phyloP scores from a whole-genome alignment of 2,329 filamentous ascomycete genomes.

The Trichoderma endophyticum region DNA sequence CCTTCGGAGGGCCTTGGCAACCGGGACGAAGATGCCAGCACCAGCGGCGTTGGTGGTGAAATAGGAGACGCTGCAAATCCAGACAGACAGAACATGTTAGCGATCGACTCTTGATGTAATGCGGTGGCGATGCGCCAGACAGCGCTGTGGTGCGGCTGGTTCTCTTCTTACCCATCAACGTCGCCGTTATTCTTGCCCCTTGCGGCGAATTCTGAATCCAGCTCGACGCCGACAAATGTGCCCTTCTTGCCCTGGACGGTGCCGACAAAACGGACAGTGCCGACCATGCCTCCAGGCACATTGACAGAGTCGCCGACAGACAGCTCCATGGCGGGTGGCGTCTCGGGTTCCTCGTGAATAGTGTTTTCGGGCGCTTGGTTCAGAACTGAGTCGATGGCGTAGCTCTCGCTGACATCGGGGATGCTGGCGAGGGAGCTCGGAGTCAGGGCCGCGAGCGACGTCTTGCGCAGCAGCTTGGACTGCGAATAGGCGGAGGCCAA shows the following conservation, averaged over 20 bases:
- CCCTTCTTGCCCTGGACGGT: conserved; percentile 85
- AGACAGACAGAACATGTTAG: conserved; percentile 17
- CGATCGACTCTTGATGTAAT: not conserved
- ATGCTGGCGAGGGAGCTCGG: conserved; percentile 60
- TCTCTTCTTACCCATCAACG: conserved; percentile 74
- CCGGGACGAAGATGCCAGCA: conserved; percentile 88
- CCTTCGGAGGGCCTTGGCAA: conserved; percentile 73
- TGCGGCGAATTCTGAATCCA: conserved; percentile 73
- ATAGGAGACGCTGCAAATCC: conserved; percentile 59
- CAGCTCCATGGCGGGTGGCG: conserved; percentile 51
- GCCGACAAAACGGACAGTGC: conserved; percentile 85
- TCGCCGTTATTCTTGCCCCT: conserved; percentile 95
- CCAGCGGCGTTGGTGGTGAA: conserved; percentile 76
- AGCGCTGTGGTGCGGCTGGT: conserved; percentile 12
- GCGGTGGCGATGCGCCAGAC: not conserved
- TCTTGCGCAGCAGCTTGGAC: conserved; percentile 61
- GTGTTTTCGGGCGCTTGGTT: conserved; percentile 32
- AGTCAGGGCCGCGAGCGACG: conserved; percentile 67
- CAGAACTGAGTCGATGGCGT: conserved; percentile 56
- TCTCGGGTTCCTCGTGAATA: conserved; percentile 53
- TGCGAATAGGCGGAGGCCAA: conserved; percentile 52
- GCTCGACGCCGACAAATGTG: conserved; percentile 86
- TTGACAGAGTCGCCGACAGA: conserved; percentile 81
- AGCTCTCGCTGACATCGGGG: conserved; percentile 63
- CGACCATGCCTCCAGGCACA: conserved; percentile 89